Base-by-base conservation (phyloP, 169 alveolate species). In the Cryptosporidium ubiquitum region DNA sequence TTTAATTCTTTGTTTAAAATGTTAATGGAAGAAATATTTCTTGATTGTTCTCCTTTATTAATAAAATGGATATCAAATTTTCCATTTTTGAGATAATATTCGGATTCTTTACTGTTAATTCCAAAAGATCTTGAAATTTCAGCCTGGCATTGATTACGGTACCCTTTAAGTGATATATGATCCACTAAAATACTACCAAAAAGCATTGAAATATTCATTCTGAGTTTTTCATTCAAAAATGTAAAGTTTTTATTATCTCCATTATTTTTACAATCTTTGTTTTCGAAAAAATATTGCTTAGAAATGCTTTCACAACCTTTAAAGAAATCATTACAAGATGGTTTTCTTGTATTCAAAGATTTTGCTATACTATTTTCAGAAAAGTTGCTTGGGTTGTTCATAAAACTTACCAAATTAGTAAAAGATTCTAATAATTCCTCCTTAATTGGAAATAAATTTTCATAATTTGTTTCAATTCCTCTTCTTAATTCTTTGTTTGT, bases 31-130 rank as follows among this genome's bases (percentile, higher is more conserved):
- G 69, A 33, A 84, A 66, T 39, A 70, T 69, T 51, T 73, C 91
- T 69, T 26, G 40, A 26, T 55, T 91, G 31, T 68, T 57, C 52
- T 40, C 35, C 52, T 69, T 70, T 55, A 61, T 75, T 29, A 68
- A 73, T 61, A 70, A 86, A 91, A 47, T 91, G 94, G 37, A 91
- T 29, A 37, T 85, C 69, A 44, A 91, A 84, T 44, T 69, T 91
- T 31, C 91, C 70, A 57, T 86, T 68, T 40, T 84, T 49, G 10
- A 57, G 74, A 60, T 68, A 91, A 55, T 85, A 66, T 18, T 91
- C 91, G 12, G 86, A 49, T 2, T 39, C 60, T 7, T 40, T 61
- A n/a, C 64, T 64, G 20, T 84, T 69, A 18, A 58, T 20, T 47
- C 69, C 68, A 84, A 70, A 91, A 23, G 68, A 69, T 18, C 29